A percentile compares a stretch with the other conserved stretches of the same genome.
Evolutionary conservation across 108 stramenopile genomes (phyloP).

Genomic region (Nitzschia sp.): DNA sequence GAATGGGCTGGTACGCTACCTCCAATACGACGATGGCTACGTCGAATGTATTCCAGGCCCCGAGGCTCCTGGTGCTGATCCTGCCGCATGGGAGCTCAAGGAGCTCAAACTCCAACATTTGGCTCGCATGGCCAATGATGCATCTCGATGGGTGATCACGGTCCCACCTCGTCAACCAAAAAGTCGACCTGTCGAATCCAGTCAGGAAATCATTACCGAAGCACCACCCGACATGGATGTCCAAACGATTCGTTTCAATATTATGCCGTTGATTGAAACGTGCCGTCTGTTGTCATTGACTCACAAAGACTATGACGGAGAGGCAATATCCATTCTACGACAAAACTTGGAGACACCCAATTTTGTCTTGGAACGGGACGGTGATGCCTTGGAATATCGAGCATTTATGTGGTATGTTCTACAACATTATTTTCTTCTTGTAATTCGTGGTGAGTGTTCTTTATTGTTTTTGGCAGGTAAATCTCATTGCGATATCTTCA

Average conservation of each 20-base stretch:
- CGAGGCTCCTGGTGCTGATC: slow-evolving; percentile 6
- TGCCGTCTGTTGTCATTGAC: slow-evolving; percentile 76
- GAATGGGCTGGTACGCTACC: slow-evolving; percentile 59
- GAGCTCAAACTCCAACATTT: slow-evolving; percentile 66
- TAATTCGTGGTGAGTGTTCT: neutral
- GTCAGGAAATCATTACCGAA: slow-evolving; percentile 3
- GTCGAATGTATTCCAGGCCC: slow-evolving; percentile 47
- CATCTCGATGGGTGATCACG: slow-evolving; percentile 54
- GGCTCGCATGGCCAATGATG: slow-evolving; percentile 55
- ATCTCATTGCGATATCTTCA: neutral
- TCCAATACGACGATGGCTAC: slow-evolving; percentile 83
- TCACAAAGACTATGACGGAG: slow-evolving; percentile 55
- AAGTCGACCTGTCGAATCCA: slow-evolving; percentile 37
- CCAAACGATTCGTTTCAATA: slow-evolving; percentile 42
- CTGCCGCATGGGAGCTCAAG: slow-evolving; percentile 54
- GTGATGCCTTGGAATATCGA: slow-evolving; percentile 60
- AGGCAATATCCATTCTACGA: slow-evolving; percentile 47
- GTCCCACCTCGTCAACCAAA: slow-evolving; percentile 42
- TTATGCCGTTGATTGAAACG: slow-evolving; percentile 50
- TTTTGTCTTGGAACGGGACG: slow-evolving; percentile 46
- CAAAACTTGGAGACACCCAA: slow-evolving; percentile 34
- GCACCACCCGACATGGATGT: slow-evolving; percentile 30
- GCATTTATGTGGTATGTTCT: slow-evolving; percentile 44
- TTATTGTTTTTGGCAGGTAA: too few relatives aligned
- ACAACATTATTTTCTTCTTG: too few relatives aligned